phyloP scores from a whole-genome alignment of 345 rosid species.

The Adansonia digitata region DNA sequence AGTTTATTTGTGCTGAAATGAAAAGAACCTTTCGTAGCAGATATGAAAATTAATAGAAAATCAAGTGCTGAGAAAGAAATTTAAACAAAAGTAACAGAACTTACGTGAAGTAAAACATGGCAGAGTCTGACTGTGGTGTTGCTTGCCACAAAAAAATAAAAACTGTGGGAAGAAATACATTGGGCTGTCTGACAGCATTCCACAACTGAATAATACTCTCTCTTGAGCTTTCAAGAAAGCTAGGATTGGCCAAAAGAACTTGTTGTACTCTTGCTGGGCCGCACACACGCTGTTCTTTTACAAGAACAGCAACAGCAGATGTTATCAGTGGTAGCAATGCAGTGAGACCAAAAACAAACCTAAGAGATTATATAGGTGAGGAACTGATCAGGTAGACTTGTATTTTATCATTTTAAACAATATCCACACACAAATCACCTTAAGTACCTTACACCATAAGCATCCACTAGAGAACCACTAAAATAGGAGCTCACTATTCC shows the following conservation, averaged over 20 bases:
- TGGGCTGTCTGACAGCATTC: constrained; percentile 74
- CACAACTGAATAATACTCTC: constrained; percentile 58
- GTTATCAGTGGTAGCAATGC: constrained; percentile 79
- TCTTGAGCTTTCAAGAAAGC: constrained; percentile 66
- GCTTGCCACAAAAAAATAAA: constrained; percentile 98
- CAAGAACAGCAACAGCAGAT: constrained; percentile 93
- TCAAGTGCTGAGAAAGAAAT: not conserved
- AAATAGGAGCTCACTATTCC: constrained; percentile 95
- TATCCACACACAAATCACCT: constrained; percentile 4
- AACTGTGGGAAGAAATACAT: constrained; percentile 75
- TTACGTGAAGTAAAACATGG: constrained; percentile 97
- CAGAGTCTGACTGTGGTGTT: constrained; percentile 97
- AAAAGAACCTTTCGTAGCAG: constrained; percentile 5
- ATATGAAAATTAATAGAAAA: not conserved
- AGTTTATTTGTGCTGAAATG: constrained; percentile 82
- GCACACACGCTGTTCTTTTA: constrained; percentile 64
- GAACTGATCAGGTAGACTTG: not conserved
- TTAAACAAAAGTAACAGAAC: constrained; percentile 15
- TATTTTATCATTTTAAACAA: constrained; percentile 4
- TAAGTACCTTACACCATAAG: constrained; percentile 81
- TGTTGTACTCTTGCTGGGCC: constrained; percentile 39
- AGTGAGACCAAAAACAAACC: constrained; percentile 95
- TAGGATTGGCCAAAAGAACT: constrained; percentile 32
- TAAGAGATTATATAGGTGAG: constrained; percentile 34
- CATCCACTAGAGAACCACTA: constrained; percentile 86